A percentile compares a stretch with the other conserved stretches of the same genome.
Conservation (phyloP, 768 basidiomycete genomes). For the Lactarius pseudohatsudake region DNA sequence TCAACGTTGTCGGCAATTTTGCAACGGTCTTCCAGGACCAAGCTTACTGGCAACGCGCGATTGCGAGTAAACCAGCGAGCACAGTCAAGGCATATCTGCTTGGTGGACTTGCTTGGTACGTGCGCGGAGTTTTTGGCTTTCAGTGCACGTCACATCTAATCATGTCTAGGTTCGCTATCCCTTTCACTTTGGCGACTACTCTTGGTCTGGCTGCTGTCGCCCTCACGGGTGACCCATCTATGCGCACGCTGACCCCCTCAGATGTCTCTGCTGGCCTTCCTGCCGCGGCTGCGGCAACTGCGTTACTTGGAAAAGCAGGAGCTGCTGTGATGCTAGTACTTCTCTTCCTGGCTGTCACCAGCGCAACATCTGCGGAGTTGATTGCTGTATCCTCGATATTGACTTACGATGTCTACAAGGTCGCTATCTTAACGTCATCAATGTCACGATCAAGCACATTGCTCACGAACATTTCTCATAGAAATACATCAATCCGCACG, state of each 20-base stretch:
- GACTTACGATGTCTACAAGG: slow-evolving; percentile 87
- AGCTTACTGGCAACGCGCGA: slow-evolving; percentile 89
- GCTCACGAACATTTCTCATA: slow-evolving; percentile 30
- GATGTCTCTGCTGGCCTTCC: slow-evolving; percentile 91
- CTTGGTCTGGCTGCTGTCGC: slow-evolving; percentile 89
- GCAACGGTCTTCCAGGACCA: slow-evolving; percentile 58
- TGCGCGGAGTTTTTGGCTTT: slow-evolving; percentile 5
- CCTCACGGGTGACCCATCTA: slow-evolving; percentile 57
- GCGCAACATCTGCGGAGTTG: slow-evolving; percentile 84
- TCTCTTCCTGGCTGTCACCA: slow-evolving; percentile 84
- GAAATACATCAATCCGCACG: slow-evolving; percentile 79
- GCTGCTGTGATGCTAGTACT: slow-evolving; percentile 77
- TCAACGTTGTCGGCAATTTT: slow-evolving; percentile 88
- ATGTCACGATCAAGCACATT: not conserved
- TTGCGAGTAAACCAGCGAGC: slow-evolving; percentile 80
- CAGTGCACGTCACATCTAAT: not conserved
- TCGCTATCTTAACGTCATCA: slow-evolving; percentile 28
- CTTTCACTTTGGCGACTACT: slow-evolving; percentile 83
- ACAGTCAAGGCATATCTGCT: slow-evolving; percentile 90
- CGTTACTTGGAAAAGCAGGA: slow-evolving; percentile 76
- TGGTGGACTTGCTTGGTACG: slow-evolving; percentile 83
- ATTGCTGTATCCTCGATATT: slow-evolving; percentile 85
- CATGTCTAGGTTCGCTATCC: slow-evolving; percentile 69
- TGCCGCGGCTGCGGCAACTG: slow-evolving; percentile 78
- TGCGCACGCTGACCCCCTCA: slow-evolving; percentile 49